phyloP scores from a whole-genome alignment of 2,329 filamentous ascomycete genomes.

The Leptographium wingfieldii region DNA sequence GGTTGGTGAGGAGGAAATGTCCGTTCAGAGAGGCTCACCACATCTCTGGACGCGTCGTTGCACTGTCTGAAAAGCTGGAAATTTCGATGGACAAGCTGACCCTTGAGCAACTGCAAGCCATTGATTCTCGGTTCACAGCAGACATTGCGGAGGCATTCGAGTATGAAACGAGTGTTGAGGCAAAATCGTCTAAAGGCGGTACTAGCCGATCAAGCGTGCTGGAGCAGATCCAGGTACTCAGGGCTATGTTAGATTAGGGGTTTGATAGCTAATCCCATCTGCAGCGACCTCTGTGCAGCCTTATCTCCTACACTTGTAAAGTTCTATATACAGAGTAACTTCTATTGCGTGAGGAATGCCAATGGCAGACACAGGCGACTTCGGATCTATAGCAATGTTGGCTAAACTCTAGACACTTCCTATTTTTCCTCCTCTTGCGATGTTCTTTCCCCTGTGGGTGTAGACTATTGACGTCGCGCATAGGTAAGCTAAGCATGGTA shows the following conservation, averaged over 20 bases:
- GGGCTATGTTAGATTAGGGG: constrained; percentile 5
- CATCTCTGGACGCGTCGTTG: constrained; percentile 61
- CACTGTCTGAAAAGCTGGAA: constrained; percentile 51
- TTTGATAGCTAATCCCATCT: not conserved
- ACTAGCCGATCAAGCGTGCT: constrained; percentile 46
- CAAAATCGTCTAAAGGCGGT: constrained; percentile 61
- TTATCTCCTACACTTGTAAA: not conserved
- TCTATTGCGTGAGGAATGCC: not conserved
- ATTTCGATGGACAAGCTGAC: constrained; percentile 61
- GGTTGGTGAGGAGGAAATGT: constrained; percentile 55
- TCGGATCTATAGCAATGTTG: not conserved
- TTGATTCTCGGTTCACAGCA: constrained; percentile 56
- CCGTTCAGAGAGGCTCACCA: constrained; percentile 76
- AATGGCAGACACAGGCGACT: not conserved
- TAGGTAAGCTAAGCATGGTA: too few relatives aligned
- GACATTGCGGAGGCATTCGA: constrained; percentile 62
- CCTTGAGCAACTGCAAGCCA: constrained; percentile 50
- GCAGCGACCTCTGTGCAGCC: not conserved
- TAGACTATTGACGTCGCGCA: too few relatives aligned
- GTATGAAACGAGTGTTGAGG: constrained; percentile 72
- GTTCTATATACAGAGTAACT: not conserved
- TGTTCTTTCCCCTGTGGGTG: too few relatives aligned
- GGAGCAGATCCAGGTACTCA: constrained; percentile 9
- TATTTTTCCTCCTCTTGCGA: too few relatives aligned
- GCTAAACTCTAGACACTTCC: not conserved